Evolutionary conservation across 192 early-diverging fungal genomes (phyloP).

Genomic region (Linderina pennispora): DNA sequence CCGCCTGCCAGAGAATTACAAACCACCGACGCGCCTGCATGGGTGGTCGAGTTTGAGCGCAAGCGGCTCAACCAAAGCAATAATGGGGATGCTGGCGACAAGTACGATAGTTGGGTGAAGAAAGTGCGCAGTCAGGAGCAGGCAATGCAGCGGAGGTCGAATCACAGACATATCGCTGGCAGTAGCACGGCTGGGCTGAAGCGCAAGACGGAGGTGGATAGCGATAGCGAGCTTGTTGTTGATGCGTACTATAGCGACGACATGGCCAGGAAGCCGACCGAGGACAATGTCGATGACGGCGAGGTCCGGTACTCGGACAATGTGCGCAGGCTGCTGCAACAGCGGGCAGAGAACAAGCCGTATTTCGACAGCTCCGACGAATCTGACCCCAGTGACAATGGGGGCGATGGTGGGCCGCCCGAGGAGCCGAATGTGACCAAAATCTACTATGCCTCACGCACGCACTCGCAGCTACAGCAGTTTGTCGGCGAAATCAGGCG

Average conservation of each 20-base stretch:
- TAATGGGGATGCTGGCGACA: slow-evolving; percentile 3
- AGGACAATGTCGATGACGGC: slow-evolving; percentile 43
- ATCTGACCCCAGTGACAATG: slow-evolving; percentile 14
- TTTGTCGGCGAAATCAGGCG: slow-evolving; percentile 81
- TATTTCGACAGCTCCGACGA: slow-evolving; percentile 15
- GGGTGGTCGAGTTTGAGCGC: slow-evolving; percentile 33
- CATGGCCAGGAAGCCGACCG: slow-evolving; percentile 1
- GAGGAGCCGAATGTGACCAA: slow-evolving; percentile 39
- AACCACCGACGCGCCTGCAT: slow-evolving; percentile 48
- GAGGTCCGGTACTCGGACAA: slow-evolving; percentile 50
- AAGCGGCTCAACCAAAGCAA: slow-evolving; percentile 4
- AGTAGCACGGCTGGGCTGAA: background rate
- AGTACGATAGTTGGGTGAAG: slow-evolving; percentile 23
- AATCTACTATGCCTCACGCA: slow-evolving; percentile 67
- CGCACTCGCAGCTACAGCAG: slow-evolving; percentile 90
- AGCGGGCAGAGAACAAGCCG: slow-evolving; percentile 13
- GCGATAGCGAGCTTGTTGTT: slow-evolving; percentile 47
- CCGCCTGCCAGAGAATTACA: slow-evolving; percentile 46
- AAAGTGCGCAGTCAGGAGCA: slow-evolving; percentile 16
- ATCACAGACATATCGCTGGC: too few relatives aligned
- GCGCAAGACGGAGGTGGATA: slow-evolving; percentile 13
- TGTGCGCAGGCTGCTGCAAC: slow-evolving; percentile 49
- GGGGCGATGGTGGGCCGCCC: slow-evolving; percentile 27
- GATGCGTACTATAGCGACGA: slow-evolving; percentile 64
- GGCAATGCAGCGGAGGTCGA: slow-evolving; percentile 4